Evolutionary conservation across 768 basidiomycete species (phyloP), one percentile per base, ranked within the genome.

Genomic region (Boletus vermiculosoides): DNA sequence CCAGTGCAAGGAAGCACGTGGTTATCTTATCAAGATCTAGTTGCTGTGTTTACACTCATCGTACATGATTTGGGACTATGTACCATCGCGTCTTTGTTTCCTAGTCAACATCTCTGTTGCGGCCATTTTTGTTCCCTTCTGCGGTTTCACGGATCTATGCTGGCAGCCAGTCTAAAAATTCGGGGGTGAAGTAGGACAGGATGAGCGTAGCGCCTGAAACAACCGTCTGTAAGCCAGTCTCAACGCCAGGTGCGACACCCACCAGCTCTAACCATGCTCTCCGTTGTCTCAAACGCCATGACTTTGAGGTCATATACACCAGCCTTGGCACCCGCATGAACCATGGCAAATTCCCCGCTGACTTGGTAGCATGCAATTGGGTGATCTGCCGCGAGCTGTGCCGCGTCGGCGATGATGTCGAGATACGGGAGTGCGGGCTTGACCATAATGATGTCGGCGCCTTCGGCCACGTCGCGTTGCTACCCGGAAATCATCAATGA

Each of bases 391-490:
- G 91, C 87, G 42, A 97, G 80, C 62, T 85, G 74, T 4, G 87
- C 83, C 16, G 92, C 93, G 66, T 97, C 93, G 33, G 90, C 82
- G 63, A 99, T 90, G 74, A 98, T 88, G 74, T 99, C 97, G 50
- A 98, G 90, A 76, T 98, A 98, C 0, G 97, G 95, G 58, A 98
- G 74, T 0, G 94, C 83, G 20, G 97, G 97, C 70, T 99, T 99
- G 70, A 99, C 94, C 95, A 99, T 98, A 70, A 99, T 86, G 66
- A 99, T 92, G 69, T 99, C 97, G 18, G 97, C 97, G 20, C 97
- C 97, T 77, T 98, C 97, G 10, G 68, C 74, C 0, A 83, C 79
- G 71, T 99, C 97, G 37, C 97, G 90, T 79, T 85, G 78, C 95
- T 98, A 66, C 39, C 54, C 31, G 45, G 28, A 22, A 28, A 56